phyloP scores from a whole-genome alignment of 1,284 basidiomycete species.

The Violaceomyces palustris region DNA sequence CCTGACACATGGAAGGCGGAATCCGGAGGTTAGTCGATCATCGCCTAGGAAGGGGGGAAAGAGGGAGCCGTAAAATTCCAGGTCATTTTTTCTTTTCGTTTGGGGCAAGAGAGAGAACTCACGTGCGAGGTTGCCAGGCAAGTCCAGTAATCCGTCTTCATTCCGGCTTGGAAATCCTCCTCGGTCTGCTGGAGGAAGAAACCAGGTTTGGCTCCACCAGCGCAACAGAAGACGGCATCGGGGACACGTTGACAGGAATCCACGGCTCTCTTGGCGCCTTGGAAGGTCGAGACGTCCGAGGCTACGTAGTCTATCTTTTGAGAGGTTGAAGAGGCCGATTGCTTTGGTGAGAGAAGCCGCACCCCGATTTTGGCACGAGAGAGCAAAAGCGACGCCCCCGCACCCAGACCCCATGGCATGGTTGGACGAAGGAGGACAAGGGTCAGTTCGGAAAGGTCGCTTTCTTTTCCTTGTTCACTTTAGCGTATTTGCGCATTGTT shows the following conservation, averaged over 20 bases:
- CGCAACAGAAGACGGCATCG: constrained; percentile 69
- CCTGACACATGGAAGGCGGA: constrained; percentile 55
- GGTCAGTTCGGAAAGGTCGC: too few species aligned
- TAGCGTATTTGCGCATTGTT: too few species aligned
- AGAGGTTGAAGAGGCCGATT: constrained; percentile 6
- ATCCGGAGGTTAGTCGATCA: background rate
- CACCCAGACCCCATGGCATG: too few species aligned
- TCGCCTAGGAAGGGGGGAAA: too few species aligned
- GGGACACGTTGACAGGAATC: constrained; percentile 56
- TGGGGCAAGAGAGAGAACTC: constrained; percentile 46
- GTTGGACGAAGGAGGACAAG: background rate
- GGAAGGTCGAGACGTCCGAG: constrained; percentile 46
- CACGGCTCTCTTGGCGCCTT: constrained; percentile 26
- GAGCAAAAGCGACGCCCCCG: too few species aligned
- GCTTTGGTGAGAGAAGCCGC: constrained; percentile 1
- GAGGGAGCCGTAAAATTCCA: too few species aligned
- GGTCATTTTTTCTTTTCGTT: too few species aligned
- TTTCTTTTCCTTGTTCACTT: too few species aligned
- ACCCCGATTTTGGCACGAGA: too few species aligned
- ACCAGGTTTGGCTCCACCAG: constrained; percentile 64
- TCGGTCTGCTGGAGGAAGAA: constrained; percentile 69
- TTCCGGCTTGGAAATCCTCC: constrained; percentile 59
- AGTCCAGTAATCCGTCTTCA: constrained; percentile 58
- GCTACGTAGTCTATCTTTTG: constrained; percentile 27
- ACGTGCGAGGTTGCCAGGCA: constrained; percentile 73